Conservation (phyloP, 495 filamentous ascomycete genomes). For the Pyrenula aspistea region DNA sequence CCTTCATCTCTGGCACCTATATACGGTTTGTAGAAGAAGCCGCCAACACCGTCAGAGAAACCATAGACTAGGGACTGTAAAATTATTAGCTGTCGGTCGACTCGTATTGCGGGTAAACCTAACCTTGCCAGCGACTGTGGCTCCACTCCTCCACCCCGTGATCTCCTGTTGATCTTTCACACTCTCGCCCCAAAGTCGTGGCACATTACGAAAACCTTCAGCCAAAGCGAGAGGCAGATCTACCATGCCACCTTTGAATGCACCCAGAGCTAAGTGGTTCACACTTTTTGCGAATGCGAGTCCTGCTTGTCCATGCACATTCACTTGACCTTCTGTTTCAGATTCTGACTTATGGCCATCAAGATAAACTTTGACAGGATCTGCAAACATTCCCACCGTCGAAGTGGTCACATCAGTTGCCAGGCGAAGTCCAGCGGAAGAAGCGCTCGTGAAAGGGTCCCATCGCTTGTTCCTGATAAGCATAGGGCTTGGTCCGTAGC, state of each 20-base stretch:
- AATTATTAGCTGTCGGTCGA: slow-evolving; percentile 1
- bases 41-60: slow-evolving; percentile 62
- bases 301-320: slow-evolving; percentile 11
- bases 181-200: slow-evolving; percentile 60
- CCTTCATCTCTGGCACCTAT: slow-evolving; percentile 49
- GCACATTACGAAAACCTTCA: slow-evolving; percentile 76
- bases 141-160: slow-evolving; percentile 25
- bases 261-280: slow-evolving; percentile 17
- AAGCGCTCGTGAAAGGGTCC: slow-evolving; percentile 35
- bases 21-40: slow-evolving; percentile 54
- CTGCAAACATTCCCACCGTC: slow-evolving; percentile 18
- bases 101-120: not conserved
- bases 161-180: slow-evolving; percentile 23
- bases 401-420: slow-evolving; percentile 16
- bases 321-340: slow-evolving; percentile 1
- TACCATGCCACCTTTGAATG: slow-evolving; percentile 34
- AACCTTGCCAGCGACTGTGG: slow-evolving; percentile 13
- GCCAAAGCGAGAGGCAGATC: slow-evolving; percentile 61
- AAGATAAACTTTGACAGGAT: slow-evolving; percentile 15
- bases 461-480: slow-evolving; percentile 23
- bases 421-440: slow-evolving; percentile 17
- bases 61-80: slow-evolving; percentile 53
- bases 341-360: slow-evolving; percentile 1
- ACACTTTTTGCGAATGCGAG: slow-evolving; percentile 21
- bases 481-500: slow-evolving; percentile 16